phyloP scores from a whole-genome alignment of 768 basidiomycete genomes.

The Lactarius deliciosus region DNA sequence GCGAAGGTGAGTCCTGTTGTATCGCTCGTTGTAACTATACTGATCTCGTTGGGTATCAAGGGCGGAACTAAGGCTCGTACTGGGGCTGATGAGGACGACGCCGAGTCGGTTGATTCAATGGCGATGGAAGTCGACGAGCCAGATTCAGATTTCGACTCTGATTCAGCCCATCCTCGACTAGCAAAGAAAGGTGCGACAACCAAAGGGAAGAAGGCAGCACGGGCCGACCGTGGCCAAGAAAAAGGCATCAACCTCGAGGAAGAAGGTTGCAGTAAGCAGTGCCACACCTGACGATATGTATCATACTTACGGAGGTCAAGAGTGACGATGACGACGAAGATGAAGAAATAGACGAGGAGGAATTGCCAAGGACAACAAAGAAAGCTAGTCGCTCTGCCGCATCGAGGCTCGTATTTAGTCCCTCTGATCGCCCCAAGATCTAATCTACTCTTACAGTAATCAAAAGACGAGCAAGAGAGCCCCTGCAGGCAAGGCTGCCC shows the following conservation, averaged over 20 bases:
- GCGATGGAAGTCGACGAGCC: slow-evolving; percentile 63
- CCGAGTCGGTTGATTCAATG: slow-evolving; percentile 64
- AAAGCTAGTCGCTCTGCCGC: slow-evolving; percentile 64
- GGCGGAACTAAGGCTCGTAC: slow-evolving; percentile 55
- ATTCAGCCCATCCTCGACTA: slow-evolving; percentile 33
- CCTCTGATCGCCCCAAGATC: not conserved
- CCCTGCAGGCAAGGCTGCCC: slow-evolving; percentile 47
- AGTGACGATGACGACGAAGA: slow-evolving; percentile 57
- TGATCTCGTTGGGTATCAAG: slow-evolving; percentile 22
- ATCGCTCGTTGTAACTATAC: not conserved
- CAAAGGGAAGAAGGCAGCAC: slow-evolving; percentile 37
- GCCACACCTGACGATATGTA: slow-evolving; percentile 30
- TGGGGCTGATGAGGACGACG: slow-evolving; percentile 53
- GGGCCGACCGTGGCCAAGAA: slow-evolving; percentile 34
- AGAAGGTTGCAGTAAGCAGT: slow-evolving; percentile 40
- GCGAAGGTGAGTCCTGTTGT: slow-evolving; percentile 3
- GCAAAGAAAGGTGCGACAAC: slow-evolving; percentile 31
- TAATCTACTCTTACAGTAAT: slow-evolving; percentile 30
- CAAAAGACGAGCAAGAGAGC: slow-evolving; percentile 51
- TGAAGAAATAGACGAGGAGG: slow-evolving; percentile 53
- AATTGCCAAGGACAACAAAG: slow-evolving; percentile 49
- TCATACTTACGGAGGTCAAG: slow-evolving; percentile 57
- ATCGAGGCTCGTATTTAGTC: slow-evolving; percentile 48
- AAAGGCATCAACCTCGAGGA: slow-evolving; percentile 28
- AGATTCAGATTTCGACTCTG: slow-evolving; percentile 33